phyloP scores from a whole-genome alignment of 2,329 filamentous ascomycete genomes.

The Ciborinia camelliae region DNA sequence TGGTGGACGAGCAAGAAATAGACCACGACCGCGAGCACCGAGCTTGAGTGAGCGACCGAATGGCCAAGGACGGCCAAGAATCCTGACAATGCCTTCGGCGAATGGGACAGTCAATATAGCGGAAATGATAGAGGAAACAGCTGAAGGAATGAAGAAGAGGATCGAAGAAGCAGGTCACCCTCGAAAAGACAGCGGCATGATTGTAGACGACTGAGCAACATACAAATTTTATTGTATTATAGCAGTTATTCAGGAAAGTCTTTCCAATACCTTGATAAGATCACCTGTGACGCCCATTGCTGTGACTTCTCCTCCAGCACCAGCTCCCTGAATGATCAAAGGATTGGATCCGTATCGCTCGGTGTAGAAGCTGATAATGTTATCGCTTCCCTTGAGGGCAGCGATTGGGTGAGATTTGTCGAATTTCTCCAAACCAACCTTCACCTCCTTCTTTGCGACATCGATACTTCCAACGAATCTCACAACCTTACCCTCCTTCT shows the following conservation, averaged over 20 bases:
- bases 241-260: slow-evolving; percentile 39
- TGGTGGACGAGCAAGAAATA: slow-evolving; percentile 58
- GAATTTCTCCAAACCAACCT: slow-evolving; percentile 88
- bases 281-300: slow-evolving; percentile 97
- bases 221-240: slow-evolving; percentile 20
- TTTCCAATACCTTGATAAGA: slow-evolving; percentile 79
- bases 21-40: slow-evolving; percentile 57
- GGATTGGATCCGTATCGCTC: slow-evolving; percentile 89
- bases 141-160: slow-evolving; percentile 25
- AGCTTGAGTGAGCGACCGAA: slow-evolving; percentile 56
- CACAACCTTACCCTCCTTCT: slow-evolving; percentile 85
- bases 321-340: slow-evolving; percentile 90
- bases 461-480: slow-evolving; percentile 94
- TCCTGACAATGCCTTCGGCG: slow-evolving; percentile 27
- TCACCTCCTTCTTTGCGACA: slow-evolving; percentile 73
- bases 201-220: slow-evolving; percentile 25
- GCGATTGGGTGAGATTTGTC: slow-evolving; percentile 89
- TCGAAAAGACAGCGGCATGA: slow-evolving; percentile 24
- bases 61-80: slow-evolving; percentile 41
- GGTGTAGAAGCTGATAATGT: slow-evolving; percentile 98
- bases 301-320: slow-evolving; percentile 90
- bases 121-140: slow-evolving; percentile 20
- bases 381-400: slow-evolving; percentile 92
- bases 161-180: slow-evolving; percentile 23
- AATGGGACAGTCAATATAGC: slow-evolving; percentile 8